Percentiles rank a stretch among this genome's conserved stretches.
phyloP scores from a whole-genome alignment of 2,329 filamentous ascomycete species.

The Nemania sp. region DNA sequence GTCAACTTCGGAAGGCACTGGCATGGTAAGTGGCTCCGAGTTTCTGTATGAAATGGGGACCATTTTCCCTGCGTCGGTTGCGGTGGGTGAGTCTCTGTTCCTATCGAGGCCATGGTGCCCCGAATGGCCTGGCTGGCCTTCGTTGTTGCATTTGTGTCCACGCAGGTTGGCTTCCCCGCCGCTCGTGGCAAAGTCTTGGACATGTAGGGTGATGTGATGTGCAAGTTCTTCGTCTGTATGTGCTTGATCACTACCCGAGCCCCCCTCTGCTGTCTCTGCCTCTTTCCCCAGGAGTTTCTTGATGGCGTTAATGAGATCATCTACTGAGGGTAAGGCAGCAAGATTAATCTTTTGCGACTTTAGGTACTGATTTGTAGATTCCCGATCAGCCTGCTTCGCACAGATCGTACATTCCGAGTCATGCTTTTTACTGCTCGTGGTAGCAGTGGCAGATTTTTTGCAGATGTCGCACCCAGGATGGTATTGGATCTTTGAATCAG shows the following conservation, averaged over 20 bases:
- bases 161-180: conserved; percentile 26
- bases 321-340: conserved; percentile 11
- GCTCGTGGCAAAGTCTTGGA: conserved; percentile 36
- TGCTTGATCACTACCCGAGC: background rate
- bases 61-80: conserved; percentile 30
- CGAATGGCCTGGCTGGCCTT: conserved; percentile 25
- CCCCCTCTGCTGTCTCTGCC: background rate
- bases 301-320: conserved; percentile 33
- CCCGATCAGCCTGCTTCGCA: conserved; percentile 23
- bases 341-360: conserved; percentile 37
- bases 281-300: conserved; percentile 31
- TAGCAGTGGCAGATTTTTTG: conserved; percentile 23
- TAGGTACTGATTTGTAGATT: conserved; percentile 37
- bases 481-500: conserved; percentile 21
- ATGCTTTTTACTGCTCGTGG: conserved; percentile 20
- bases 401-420: conserved; percentile 34
- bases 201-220: conserved; percentile 41
- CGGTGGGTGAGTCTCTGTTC: conserved; percentile 45
- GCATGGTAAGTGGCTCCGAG: background rate
- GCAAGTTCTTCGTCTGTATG: conserved; percentile 37
- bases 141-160: conserved; percentile 28
- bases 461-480: conserved; percentile 42
- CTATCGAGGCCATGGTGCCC: conserved; percentile 45
- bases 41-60: conserved; percentile 12
- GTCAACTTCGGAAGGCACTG: conserved; percentile 24